Evolutionary conservation across 768 basidiomycete genomes (phyloP).

Genomic region (Psilocybe azurescens): DNA sequence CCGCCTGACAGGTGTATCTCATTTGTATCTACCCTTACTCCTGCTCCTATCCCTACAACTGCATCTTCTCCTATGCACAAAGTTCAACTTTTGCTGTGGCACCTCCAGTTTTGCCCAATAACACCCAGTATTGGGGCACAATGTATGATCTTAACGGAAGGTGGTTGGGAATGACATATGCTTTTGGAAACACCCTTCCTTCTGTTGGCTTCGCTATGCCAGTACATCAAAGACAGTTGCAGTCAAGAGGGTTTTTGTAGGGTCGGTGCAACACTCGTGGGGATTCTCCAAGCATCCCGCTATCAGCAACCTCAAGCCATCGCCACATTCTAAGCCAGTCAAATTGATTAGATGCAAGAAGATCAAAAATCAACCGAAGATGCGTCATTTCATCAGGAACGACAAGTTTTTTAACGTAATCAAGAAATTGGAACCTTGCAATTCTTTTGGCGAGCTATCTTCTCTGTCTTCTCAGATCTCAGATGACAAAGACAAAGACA

Average conservation of each 20-base stretch:
- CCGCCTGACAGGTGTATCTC: conserved; percentile 1
- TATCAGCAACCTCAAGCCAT: background rate
- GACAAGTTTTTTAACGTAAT: background rate
- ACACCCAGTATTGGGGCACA: conserved; percentile 33
- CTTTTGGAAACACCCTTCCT: conserved; percentile 4
- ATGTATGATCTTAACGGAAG: conserved; percentile 35
- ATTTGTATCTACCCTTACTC: conserved; percentile 1
- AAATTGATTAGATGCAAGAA: background rate
- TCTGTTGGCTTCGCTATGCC: conserved; percentile 23
- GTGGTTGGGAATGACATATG: conserved; percentile 31
- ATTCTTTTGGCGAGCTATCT: conserved; percentile 11
- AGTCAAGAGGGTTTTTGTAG: conserved; percentile 30
- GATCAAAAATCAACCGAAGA: background rate
- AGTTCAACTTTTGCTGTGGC: background rate
- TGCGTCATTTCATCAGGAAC: background rate
- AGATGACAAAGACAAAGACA: conserved; percentile 2
- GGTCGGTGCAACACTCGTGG: conserved; percentile 19
- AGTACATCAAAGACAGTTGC: background rate
- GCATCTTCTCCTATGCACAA: background rate
- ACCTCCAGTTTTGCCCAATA: conserved; percentile 5
- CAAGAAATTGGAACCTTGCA: background rate
- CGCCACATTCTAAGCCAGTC: background rate
- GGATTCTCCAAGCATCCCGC: background rate
- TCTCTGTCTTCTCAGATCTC: conserved; percentile 7
- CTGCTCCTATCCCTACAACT: background rate